Conservation (phyloP, 1,284 basidiomycete species). For the Apiotrichum gracile region DNA sequence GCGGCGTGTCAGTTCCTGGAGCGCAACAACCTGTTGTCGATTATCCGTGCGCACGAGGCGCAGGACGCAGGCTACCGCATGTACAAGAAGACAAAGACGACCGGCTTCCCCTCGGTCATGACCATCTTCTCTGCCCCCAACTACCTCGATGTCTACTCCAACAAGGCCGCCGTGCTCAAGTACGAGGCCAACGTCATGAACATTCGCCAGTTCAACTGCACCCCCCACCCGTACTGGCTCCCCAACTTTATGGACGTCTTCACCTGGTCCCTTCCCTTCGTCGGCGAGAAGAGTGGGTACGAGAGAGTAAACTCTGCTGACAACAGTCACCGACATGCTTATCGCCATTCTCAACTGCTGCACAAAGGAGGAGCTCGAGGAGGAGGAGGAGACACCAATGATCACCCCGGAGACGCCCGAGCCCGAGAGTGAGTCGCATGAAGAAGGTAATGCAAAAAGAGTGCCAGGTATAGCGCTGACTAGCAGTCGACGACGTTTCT, state of each 20-base stretch:
- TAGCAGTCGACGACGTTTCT: constrained; percentile 51
- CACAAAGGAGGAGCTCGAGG: constrained; percentile 88
- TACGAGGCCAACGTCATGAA: constrained; percentile 97
- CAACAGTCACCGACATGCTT: constrained; percentile 85
- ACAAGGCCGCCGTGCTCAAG: constrained; percentile 93
- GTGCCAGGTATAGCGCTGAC: not conserved
- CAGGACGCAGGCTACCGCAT: constrained; percentile 95
- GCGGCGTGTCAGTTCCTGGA: constrained; percentile 92
- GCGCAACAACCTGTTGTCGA: constrained; percentile 86
- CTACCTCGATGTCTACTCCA: constrained; percentile 93
- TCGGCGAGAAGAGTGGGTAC: constrained; percentile 86
- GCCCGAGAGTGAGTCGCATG: constrained; percentile 27
- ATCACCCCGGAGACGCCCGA: constrained; percentile 39
- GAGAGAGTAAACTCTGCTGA: not conserved
- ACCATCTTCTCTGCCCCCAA: constrained; percentile 95
- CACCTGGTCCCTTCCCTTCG: constrained; percentile 97
- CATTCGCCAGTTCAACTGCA: constrained; percentile 82
- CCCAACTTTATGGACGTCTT: constrained; percentile 99
- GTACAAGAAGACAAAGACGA: constrained; percentile 94
- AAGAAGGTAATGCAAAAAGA: too few relatives aligned
- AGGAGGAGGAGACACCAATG: constrained; percentile 57
- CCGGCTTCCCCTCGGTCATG: constrained; percentile 86
- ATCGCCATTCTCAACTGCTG: constrained; percentile 90
- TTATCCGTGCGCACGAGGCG: constrained; percentile 90
- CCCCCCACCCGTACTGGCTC: constrained; percentile 91